A percentile compares a stretch with the other conserved stretches of the same genome.
These are phyloP conservation scores for Auricularia sp. DNA, from an alignment of 768 basidiomycete species.

Conservation along the genomic window DNA sequence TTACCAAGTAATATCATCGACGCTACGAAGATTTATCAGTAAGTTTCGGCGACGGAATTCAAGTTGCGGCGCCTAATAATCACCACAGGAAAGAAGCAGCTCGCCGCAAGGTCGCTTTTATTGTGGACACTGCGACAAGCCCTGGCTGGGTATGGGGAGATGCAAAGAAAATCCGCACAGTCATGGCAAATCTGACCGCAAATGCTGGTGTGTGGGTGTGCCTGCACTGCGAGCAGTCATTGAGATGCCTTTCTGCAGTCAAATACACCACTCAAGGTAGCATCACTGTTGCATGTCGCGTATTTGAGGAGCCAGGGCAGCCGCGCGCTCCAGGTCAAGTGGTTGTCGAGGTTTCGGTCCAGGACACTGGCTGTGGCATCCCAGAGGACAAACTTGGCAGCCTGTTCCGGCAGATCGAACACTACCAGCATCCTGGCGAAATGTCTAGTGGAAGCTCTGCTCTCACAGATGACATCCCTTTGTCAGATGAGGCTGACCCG, in stretches of 20 bases:
- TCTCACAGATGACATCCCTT: neutral
- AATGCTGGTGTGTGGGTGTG: conserved; percentile 46
- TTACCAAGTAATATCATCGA: conserved; percentile 49
- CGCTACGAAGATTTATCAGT: conserved; percentile 46
- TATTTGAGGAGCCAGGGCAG: conserved; percentile 41
- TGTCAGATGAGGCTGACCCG: neutral
- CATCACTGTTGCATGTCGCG: conserved; percentile 49
- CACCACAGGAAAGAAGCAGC: conserved; percentile 42
- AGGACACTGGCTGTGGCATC: conserved; percentile 70
- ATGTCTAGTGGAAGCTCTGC: neutral
- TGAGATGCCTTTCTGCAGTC: conserved; percentile 29
- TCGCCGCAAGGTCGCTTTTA: conserved; percentile 49
- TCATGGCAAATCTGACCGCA: conserved; percentile 67
- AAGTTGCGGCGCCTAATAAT: neutral
- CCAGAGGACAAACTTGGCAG: conserved; percentile 51
- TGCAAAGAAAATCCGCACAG: conserved; percentile 59
- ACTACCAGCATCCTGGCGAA: conserved; percentile 10
- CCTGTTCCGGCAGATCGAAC: conserved; percentile 71
- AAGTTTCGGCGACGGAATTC: neutral
- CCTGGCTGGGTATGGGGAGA: conserved; percentile 63
- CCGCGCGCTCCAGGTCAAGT: conserved; percentile 34
- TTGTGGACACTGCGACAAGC: conserved; percentile 40
- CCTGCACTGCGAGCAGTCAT: neutral
- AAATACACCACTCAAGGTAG: conserved; percentile 59
- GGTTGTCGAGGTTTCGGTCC: conserved; percentile 58